Base-by-base conservation (phyloP, 2,329 filamentous ascomycete species). In the Phaeomoniella chlamydospora region DNA sequence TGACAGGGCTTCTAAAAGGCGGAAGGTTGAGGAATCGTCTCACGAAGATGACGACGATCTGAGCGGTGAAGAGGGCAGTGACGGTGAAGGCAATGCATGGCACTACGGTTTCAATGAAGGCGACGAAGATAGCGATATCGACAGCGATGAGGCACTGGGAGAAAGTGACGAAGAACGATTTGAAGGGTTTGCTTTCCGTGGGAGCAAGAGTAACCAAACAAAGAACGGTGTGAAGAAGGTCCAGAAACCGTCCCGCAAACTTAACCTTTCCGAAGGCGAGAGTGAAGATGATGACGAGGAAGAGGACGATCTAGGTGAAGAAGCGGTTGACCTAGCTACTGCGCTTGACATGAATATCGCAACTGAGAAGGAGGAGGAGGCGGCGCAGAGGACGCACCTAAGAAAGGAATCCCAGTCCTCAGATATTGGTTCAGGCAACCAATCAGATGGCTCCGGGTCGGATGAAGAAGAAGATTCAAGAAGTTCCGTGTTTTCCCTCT, bases 11-110 rank as follows among this genome's bases (percentile, higher is more conserved):
- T 49, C 51, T 29, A 60, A 57, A 39, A 56, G 57, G 13, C 38
- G 44, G 33, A 48, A 45, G 35, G 35, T 44, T 26, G 35, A 34
- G 3, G 31, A 2, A 13, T 11, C 12, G n/a, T 9, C 15, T 10
- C 29, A 48, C 15, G 56, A 51, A 15, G 52, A 56, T n/a, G 56
- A 61, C 18, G 55, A 58, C 4, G 62, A 65, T 2, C 6, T 26
- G 22, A 26, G n/a, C 22, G 22, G n/a, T 26, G n/a, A 26, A 9
- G 61, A 64, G 43, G 83, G 82, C 6, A 87, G 79, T 46, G 87
- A 94, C 51, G 84, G 80, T 41, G 82, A 87, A 41, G 86, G 85
- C 15, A 82, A 92, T 48, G 76, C 82, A 50, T 94, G 85, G 85
- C 77, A 70, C 34, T 65, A 93, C 35, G 86, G 87, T 16, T 63